Evolutionary conservation across 306 rosid species (phyloP).

Genomic region (Quercus gilva): DNA sequence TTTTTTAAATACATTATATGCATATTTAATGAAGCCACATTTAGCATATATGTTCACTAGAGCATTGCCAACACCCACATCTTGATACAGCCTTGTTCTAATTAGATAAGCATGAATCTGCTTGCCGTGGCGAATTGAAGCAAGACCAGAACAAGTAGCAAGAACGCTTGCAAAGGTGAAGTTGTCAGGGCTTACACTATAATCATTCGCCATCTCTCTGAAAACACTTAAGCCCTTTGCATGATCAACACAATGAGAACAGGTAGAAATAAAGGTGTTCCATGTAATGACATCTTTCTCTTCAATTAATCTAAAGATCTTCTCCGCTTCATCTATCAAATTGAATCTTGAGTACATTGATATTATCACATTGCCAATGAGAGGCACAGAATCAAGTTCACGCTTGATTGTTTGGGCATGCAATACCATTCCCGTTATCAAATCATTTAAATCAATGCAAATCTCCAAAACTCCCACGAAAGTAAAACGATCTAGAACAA

Average conservation of each 20-base stretch:
- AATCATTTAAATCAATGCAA: constrained; percentile 23
- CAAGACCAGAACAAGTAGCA: constrained; percentile 29
- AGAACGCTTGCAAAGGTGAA: constrained; percentile 42
- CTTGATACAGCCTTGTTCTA: constrained; percentile 22
- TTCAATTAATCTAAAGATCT: constrained; percentile 33
- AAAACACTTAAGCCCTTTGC: constrained; percentile 24
- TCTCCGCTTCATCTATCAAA: constrained; percentile 35
- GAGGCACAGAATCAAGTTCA: constrained; percentile 27
- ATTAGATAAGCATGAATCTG: constrained; percentile 38
- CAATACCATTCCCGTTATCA: constrained; percentile 28
- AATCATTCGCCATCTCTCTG: constrained; percentile 27
- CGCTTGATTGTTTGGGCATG: constrained; percentile 41
- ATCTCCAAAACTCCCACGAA: constrained; percentile 28
- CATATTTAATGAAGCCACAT: constrained; percentile 40
- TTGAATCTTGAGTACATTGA: constrained; percentile 31
- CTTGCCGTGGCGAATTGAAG: constrained; percentile 36
- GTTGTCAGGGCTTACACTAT: constrained; percentile 25
- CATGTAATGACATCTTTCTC: constrained; percentile 40
- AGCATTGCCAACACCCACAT: constrained; percentile 41
- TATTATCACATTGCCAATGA: constrained; percentile 38
- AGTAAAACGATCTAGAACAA: constrained; percentile 38
- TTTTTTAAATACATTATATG: constrained; percentile 23
- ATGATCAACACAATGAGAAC: constrained; percentile 28
- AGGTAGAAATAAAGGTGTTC: constrained; percentile 35
- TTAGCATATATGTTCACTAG: constrained; percentile 40